These are phyloP conservation scores for Metschnikowia colocasiae DNA, from an alignment of 805 yeast species.

Conservation along the genomic window DNA sequence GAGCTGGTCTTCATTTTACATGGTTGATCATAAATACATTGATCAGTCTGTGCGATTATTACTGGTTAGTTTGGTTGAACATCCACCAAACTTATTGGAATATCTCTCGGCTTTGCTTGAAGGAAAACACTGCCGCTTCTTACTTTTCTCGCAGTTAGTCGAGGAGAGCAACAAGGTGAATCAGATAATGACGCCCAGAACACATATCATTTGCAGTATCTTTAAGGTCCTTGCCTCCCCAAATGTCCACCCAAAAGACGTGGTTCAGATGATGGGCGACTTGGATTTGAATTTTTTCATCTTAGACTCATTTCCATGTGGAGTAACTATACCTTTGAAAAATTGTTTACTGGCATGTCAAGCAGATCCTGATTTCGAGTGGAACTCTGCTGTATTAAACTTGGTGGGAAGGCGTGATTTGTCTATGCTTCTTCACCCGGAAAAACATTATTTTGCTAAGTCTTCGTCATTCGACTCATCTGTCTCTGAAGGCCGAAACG, in stretches of 20 bases:
- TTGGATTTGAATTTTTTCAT: constrained; percentile 48
- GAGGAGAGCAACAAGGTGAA: constrained; percentile 62
- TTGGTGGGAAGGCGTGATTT: constrained; percentile 70
- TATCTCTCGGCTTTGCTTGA: constrained; percentile 52
- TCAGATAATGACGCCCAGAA: constrained; percentile 60
- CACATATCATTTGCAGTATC: constrained; percentile 52
- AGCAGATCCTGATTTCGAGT: constrained; percentile 47
- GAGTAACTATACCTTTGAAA: constrained; percentile 63
- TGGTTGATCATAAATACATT: constrained; percentile 26
- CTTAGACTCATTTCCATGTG: constrained; percentile 70
- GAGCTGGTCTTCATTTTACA: constrained; percentile 59
- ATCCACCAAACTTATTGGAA: constrained; percentile 59
- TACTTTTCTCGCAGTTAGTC: constrained; percentile 63
- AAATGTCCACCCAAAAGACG: constrained; percentile 46
- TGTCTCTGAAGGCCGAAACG: constrained; percentile 26
- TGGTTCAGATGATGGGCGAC: constrained; percentile 60
- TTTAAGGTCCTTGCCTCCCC: constrained; percentile 62
- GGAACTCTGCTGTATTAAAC: constrained; percentile 46
- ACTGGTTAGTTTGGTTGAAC: constrained; percentile 43
- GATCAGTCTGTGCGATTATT: constrained; percentile 42
- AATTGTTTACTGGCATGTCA: constrained; percentile 56
- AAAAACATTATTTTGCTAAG: background rate
- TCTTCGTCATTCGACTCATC: background rate
- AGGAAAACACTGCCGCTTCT: constrained; percentile 46
- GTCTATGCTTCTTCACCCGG: constrained; percentile 24